Evolutionary conservation across 495 filamentous ascomycete species (phyloP).

Genomic region (Parathielavia hyrcaniae): DNA sequence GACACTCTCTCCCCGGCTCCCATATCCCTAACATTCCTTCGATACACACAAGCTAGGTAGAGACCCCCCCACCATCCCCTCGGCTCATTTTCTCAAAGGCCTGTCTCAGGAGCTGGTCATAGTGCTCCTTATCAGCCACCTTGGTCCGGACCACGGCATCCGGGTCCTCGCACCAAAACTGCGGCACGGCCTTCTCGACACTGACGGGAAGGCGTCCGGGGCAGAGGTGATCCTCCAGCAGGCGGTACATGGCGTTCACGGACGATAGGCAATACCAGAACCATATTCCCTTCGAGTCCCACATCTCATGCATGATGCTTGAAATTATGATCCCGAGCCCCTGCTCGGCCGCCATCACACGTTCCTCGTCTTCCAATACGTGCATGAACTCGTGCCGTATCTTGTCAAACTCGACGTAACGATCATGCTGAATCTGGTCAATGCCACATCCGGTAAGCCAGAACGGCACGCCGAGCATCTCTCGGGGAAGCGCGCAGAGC

Average conservation of each 20-base stretch:
- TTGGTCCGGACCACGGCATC: neutral
- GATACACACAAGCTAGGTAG: too few species aligned
- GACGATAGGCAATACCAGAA: neutral
- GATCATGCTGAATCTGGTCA: neutral
- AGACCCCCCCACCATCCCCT: too few species aligned
- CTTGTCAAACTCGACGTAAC: slow-evolving; percentile 1
- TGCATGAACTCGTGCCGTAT: neutral
- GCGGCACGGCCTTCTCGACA: neutral
- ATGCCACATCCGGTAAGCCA: neutral
- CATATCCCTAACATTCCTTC: too few species aligned
- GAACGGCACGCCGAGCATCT: slow-evolving; percentile 5
- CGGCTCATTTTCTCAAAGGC: too few species aligned
- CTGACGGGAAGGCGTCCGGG: neutral
- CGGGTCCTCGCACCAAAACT: slow-evolving; percentile 1
- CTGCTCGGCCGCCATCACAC: neutral
- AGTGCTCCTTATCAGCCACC: neutral
- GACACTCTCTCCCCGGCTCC: too few species aligned
- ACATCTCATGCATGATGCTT: neutral
- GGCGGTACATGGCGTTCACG: neutral
- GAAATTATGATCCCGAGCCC: neutral
- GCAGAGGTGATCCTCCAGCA: neutral
- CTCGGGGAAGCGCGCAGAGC: neutral
- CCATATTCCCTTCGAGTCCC: neutral
- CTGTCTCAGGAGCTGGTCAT: too few species aligned
- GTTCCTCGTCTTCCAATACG: neutral